Percentiles rank a stretch among this genome's conserved stretches.
These are phyloP conservation scores for Gamarada debralockiae DNA, from an alignment of 495 filamentous ascomycete genomes.

Conservation along the genomic window DNA sequence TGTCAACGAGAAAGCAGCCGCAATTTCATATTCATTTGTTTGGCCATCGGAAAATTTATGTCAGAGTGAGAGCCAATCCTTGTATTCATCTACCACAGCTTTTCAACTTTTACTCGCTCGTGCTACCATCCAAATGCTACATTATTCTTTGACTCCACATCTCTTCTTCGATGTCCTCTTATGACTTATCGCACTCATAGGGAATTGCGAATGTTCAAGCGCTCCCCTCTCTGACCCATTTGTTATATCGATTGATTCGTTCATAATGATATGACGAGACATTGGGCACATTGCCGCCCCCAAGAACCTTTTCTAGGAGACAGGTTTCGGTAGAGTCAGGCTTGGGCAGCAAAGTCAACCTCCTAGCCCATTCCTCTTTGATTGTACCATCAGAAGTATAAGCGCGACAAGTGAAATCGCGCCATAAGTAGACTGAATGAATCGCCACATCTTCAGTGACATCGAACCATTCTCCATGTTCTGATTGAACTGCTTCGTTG, in stretches of 20 bases:
- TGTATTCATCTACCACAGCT: too few relatives aligned
- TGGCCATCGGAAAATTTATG: too few relatives aligned
- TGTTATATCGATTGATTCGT: not conserved
- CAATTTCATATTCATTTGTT: too few relatives aligned
- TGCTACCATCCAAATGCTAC: too few relatives aligned
- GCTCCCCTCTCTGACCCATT: not conserved
- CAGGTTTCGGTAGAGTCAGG: not conserved
- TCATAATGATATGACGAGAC: not conserved
- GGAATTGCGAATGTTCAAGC: too few relatives aligned
- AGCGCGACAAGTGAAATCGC: not conserved
- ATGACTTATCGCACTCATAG: too few relatives aligned
- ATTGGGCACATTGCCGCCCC: not conserved
- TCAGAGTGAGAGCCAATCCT: too few relatives aligned
- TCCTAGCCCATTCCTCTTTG: not conserved
- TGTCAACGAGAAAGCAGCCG: too few relatives aligned
- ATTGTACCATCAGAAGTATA: not conserved
- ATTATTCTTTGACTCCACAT: too few relatives aligned
- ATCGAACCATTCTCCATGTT: slow-evolving; percentile 10
- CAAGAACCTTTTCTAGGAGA: not conserved
- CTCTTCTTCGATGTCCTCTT: too few relatives aligned
- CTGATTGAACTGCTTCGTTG: not conserved
- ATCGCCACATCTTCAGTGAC: slow-evolving; percentile 4
- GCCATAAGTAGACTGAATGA: slow-evolving; percentile 1
- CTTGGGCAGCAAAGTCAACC: not conserved
- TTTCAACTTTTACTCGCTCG: too few relatives aligned